Base-by-base conservation (phyloP, 768 basidiomycete species). In the Xerocomellus amylosporus region DNA sequence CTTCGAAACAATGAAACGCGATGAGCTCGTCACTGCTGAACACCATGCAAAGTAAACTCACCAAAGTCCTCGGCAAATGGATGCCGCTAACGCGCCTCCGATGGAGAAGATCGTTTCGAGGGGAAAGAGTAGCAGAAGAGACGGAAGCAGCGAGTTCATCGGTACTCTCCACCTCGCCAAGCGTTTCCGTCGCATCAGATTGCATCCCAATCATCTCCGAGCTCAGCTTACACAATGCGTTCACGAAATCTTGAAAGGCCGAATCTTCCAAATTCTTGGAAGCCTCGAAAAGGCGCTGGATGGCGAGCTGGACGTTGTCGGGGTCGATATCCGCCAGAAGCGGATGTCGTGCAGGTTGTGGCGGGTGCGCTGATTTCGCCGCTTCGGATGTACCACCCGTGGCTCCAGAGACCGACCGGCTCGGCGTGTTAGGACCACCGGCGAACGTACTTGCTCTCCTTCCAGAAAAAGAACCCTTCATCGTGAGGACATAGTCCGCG, bases 151-250 rank as follows among this genome's bases (percentile, higher is more conserved):
- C 57, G 33, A 74, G 58, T 34, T 77, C 76, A 30, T 72, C 72
- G 10, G 57, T 47, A 44, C 66, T 67, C 36, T 71, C 73, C 10
- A 58, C 59, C 56, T 65, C 65, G 50, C 64, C 65, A 19, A 68
- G 73, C 38, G 43, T 19, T 22, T 50, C 62, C 20, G 45, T 56
- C 24, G 51, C 60, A 45, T 77, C 79, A 4, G 81, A 82, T 70
- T 92, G 87, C 85, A 97, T 87, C 36, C 88, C 87, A 19, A 98
- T 84, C 94, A 98, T 98, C 71, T 94, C 93, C 10, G 83, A 79
- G 64, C 93, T 96, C 24, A 98, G 74, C 63, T 82, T 86, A 68
- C 93, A 95, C 47, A 98, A 70, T 3, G 95, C 90, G 9, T 67
- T 69, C 31, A 85, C 74, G 58, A 98, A 98, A 58, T 85, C 79